A percentile compares a stretch with the other conserved stretches of the same genome.
These are phyloP conservation scores for Daldinia loculata DNA, from an alignment of 495 filamentous ascomycete species.

Conservation along the genomic window DNA sequence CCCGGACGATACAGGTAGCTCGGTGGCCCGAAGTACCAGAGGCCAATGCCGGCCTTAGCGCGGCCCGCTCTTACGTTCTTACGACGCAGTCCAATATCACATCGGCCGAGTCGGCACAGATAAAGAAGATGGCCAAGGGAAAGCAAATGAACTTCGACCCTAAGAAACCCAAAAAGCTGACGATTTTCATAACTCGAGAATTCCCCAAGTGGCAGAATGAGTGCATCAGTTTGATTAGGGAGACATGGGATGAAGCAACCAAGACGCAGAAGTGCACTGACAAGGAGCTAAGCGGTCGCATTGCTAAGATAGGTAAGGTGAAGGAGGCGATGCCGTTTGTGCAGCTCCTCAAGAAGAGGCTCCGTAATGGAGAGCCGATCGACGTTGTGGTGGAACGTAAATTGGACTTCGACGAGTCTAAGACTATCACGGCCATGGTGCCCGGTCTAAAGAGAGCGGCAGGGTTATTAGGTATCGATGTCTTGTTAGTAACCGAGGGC, in stretches of 20 bases:
- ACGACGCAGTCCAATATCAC: conserved; percentile 79
- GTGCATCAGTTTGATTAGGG: conserved; percentile 79
- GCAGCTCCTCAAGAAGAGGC: conserved; percentile 81
- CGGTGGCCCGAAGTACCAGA: conserved; percentile 77
- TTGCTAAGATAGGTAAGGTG: conserved; percentile 82
- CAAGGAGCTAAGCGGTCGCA: conserved; percentile 76
- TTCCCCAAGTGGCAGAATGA: conserved; percentile 92
- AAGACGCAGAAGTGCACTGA: conserved; percentile 69
- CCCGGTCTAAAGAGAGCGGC: conserved; percentile 66
- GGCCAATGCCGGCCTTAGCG: conserved; percentile 69
- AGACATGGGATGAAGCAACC: conserved; percentile 54
- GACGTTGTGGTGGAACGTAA: conserved; percentile 79
- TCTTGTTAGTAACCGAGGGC: conserved; percentile 74
- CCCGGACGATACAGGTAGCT: conserved; percentile 78
- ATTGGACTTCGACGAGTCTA: conserved; percentile 84
- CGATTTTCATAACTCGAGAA: conserved; percentile 78
- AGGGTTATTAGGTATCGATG: conserved; percentile 67
- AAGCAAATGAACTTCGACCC: conserved; percentile 84
- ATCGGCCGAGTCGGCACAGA: conserved; percentile 79
- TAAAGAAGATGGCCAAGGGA: conserved; percentile 89
- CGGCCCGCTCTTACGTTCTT: conserved; percentile 82
- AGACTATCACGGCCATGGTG: conserved; percentile 66
- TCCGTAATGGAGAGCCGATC: conserved; percentile 66
- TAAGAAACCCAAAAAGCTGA: conserved; percentile 88
- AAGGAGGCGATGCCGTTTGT: conserved; percentile 99